Percentiles rank a stretch among this genome's conserved stretches.
These are phyloP conservation scores for Rhynchospora tenuis DNA, from an alignment of 176 grass and related monocot species.

Conservation along the genomic window DNA sequence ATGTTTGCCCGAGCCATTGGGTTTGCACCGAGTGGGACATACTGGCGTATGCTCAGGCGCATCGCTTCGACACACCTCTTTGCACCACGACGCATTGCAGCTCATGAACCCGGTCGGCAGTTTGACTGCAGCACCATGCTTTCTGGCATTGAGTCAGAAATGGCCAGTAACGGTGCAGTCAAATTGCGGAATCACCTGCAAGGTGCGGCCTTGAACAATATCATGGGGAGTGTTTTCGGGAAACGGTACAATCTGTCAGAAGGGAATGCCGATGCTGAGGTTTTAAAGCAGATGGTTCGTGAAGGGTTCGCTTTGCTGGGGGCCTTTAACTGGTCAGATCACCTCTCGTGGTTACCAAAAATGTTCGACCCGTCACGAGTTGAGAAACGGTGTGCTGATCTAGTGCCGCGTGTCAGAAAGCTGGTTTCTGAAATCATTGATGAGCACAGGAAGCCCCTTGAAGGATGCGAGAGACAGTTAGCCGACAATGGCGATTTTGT, in stretches of 20 bases:
- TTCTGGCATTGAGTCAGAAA: conserved; percentile 16
- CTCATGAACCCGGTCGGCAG: conserved; percentile 51
- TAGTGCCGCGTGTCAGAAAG: conserved; percentile 50
- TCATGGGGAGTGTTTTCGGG: conserved; percentile 78
- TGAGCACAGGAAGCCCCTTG: conserved; percentile 29
- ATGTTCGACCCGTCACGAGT: conserved; percentile 49
- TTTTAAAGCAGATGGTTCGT: conserved; percentile 48
- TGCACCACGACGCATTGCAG: conserved; percentile 47
- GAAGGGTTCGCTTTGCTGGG: conserved; percentile 73
- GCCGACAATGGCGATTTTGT: conserved; percentile 45
- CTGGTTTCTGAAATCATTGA: conserved; percentile 49
- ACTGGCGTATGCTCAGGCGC: conserved; percentile 62
- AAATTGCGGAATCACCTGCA: conserved; percentile 47
- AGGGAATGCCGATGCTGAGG: conserved; percentile 28
- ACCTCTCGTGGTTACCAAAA: conserved; percentile 46
- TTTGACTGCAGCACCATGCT: conserved; percentile 45
- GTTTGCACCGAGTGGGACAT: conserved; percentile 47
- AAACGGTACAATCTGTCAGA: conserved; percentile 28
- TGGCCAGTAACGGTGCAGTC: conserved; percentile 21
- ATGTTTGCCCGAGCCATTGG: conserved; percentile 64
- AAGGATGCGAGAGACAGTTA: background rate
- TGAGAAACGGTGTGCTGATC: conserved; percentile 31
- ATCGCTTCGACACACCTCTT: conserved; percentile 68
- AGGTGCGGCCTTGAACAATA: conserved; percentile 64
- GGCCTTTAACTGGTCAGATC: conserved; percentile 73